These are phyloP conservation scores for Scytalidium lignicola DNA, from an alignment of 2,329 filamentous ascomycete species.

Conservation along the genomic window DNA sequence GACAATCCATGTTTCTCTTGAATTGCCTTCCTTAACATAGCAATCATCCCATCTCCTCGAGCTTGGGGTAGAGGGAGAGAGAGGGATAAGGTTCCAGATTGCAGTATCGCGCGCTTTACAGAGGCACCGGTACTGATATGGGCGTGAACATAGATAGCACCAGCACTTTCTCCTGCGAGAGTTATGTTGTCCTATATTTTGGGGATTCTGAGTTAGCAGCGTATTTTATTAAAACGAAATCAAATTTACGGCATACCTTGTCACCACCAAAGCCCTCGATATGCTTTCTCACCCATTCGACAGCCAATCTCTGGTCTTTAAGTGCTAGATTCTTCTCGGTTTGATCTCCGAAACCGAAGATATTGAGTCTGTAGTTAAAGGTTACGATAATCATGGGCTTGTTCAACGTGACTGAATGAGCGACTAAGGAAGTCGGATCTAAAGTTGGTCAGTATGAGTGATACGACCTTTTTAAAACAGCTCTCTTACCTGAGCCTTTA, in stretches of 20 bases:
- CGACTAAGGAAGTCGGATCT: slow-evolving; percentile 22
- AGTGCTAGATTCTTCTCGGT: slow-evolving; percentile 33
- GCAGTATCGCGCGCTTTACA: slow-evolving; percentile 31
- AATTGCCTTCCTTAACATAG: slow-evolving; percentile 23
- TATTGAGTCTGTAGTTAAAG: slow-evolving; percentile 38
- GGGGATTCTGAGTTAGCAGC: background rate
- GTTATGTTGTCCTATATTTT: slow-evolving; percentile 32
- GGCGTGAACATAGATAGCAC: slow-evolving; percentile 39
- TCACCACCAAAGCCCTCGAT: slow-evolving; percentile 26
- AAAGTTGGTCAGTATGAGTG: no score
- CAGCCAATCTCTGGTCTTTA: slow-evolving; percentile 29
- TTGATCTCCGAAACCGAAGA: slow-evolving; percentile 40
- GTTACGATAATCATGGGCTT: slow-evolving; percentile 36
- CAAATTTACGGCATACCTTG: slow-evolving; percentile 8
- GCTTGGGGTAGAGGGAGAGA: slow-evolving; percentile 36
- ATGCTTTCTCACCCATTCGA: slow-evolving; percentile 26
- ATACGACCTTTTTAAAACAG: no score
- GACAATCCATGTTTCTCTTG: slow-evolving; percentile 22
- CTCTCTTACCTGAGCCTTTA: background rate
- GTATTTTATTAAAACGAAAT: background rate
- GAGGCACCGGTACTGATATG: slow-evolving; percentile 30
- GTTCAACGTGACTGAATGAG: slow-evolving; percentile 27
- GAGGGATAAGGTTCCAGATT: slow-evolving; percentile 37
- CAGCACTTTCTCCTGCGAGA: slow-evolving; percentile 40
- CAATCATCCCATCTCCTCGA: slow-evolving; percentile 27